These are phyloP conservation scores for Dactylellina sp. DNA, from an alignment of 2,329 filamentous ascomycete species.

Conservation along the genomic window DNA sequence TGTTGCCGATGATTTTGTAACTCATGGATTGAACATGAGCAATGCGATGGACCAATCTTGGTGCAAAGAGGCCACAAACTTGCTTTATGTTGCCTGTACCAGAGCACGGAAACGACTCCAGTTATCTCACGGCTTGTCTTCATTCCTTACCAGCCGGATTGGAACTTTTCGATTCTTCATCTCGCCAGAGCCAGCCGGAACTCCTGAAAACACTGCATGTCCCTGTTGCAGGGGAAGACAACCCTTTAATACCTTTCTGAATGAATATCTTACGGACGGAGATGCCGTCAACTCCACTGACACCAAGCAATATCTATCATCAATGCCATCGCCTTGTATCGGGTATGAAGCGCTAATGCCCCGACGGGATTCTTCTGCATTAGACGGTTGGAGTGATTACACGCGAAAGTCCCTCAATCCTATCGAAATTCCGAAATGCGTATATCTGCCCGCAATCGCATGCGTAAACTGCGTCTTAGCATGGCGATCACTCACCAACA, in stretches of 20 bases:
- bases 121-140: constrained; percentile 25
- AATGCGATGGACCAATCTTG: constrained; percentile 14
- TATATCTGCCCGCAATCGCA: constrained; percentile 25
- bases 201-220: neutral
- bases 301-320: constrained; percentile 23
- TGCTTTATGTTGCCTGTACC: constrained; percentile 54
- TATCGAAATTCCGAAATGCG: constrained; percentile 38
- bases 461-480: constrained; percentile 48
- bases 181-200: constrained; percentile 12
- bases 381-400: constrained; percentile 40
- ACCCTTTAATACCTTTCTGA: constrained; percentile 35
- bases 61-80: constrained; percentile 33
- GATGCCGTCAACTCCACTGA: constrained; percentile 1
- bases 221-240: constrained; percentile 43
- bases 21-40: neutral
- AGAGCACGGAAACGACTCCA: constrained; percentile 48
- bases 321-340: constrained; percentile 38
- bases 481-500: constrained; percentile 35
- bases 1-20: constrained; percentile 52
- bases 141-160: constrained; percentile 19
- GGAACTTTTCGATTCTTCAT: constrained; percentile 47
- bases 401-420: constrained; percentile 18
- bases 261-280: constrained; percentile 1
- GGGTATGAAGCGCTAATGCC: constrained; percentile 39
- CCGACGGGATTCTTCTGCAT: constrained; percentile 20